Percentiles rank a stretch among this genome's conserved stretches.
Conservation (phyloP, 129 eudicot genomes). For the Lactuca sativa region DNA sequence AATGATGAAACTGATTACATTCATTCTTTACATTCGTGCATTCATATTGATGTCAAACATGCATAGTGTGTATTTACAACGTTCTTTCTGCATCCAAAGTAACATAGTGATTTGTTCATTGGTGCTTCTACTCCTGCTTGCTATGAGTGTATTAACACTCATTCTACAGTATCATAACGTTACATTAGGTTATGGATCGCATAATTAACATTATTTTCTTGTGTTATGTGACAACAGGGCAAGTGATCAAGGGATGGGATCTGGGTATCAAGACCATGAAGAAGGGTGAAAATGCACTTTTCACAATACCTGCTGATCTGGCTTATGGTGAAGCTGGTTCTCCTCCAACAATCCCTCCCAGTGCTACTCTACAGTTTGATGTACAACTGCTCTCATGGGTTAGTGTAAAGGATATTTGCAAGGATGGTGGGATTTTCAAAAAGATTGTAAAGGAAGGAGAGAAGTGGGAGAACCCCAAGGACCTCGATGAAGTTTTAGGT, state of each 20-base stretch:
- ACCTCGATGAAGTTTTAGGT: slow-evolving; percentile 96
- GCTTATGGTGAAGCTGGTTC: slow-evolving; percentile 97
- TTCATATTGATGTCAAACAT: no score
- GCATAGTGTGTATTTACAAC: no score
- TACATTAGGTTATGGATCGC: neutral
- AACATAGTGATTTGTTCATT: no score
- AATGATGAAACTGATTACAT: neutral
- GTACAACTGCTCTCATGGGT: slow-evolving; percentile 93
- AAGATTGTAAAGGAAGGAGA: slow-evolving; percentile 85
- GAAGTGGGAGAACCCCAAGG: slow-evolving; percentile 98
- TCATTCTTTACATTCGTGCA: neutral
- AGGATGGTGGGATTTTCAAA: slow-evolving; percentile 95
- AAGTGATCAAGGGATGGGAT: slow-evolving; percentile 99
- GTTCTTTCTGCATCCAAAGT: no score
- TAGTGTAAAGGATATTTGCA: slow-evolving; percentile 92
- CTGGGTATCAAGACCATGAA: slow-evolving; percentile 95
- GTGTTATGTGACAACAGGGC: slow-evolving; percentile 43
- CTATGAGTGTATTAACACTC: neutral
- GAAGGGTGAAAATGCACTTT: slow-evolving; percentile 93
- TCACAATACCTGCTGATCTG: slow-evolving; percentile 89
- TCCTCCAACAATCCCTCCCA: slow-evolving; percentile 95
- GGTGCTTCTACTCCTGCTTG: neutral
- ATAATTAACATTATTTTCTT: neutral
- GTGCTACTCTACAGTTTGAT: slow-evolving; percentile 84
- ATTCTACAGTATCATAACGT: no score